phyloP scores from a whole-genome alignment of 768 basidiomycete species.

The Serendipita vermifera region DNA sequence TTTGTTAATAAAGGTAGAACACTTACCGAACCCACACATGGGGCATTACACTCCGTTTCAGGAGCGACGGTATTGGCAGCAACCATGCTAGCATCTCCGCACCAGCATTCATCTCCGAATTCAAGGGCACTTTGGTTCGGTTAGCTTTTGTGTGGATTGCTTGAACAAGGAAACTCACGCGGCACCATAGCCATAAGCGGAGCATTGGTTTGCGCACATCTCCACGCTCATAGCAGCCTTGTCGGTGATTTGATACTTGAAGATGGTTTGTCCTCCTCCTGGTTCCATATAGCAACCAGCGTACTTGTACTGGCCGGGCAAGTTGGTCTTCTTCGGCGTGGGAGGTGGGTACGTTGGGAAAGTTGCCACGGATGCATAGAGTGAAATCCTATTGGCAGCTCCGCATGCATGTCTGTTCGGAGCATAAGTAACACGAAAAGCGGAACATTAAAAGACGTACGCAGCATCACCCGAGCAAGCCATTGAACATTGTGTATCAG shows the following conservation, averaged over 20 bases:
- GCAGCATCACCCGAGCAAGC: slow-evolving; percentile 54
- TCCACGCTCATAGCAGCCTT: slow-evolving; percentile 49
- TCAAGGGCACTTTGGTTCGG: neutral
- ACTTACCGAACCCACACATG: slow-evolving; percentile 51
- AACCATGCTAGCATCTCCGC: slow-evolving; percentile 54
- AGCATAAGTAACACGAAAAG: neutral
- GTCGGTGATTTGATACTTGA: slow-evolving; percentile 50
- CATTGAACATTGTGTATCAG: slow-evolving; percentile 51
- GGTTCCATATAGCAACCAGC: slow-evolving; percentile 55
- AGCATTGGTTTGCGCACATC: slow-evolving; percentile 55
- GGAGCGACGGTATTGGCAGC: slow-evolving; percentile 22
- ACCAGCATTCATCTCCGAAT: slow-evolving; percentile 54
- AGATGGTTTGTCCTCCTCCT: slow-evolving; percentile 30
- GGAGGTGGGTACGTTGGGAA: slow-evolving; percentile 51
- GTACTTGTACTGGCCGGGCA: slow-evolving; percentile 54
- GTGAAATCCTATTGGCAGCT: slow-evolving; percentile 56
- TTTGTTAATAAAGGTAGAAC: neutral
- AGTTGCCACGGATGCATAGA: slow-evolving; percentile 43
- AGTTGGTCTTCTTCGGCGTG: slow-evolving; percentile 35
- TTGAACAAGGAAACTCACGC: slow-evolving; percentile 54
- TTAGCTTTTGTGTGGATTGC: no score
- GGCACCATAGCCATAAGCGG: slow-evolving; percentile 56
- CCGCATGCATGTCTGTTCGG: slow-evolving; percentile 51
- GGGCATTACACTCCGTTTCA: slow-evolving; percentile 30
- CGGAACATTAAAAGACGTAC: slow-evolving; percentile 27